Evolutionary conservation across 106 monocot species (phyloP), one percentile per base, ranked within the genome.

Genomic region (Narthecium ossifragum): DNA sequence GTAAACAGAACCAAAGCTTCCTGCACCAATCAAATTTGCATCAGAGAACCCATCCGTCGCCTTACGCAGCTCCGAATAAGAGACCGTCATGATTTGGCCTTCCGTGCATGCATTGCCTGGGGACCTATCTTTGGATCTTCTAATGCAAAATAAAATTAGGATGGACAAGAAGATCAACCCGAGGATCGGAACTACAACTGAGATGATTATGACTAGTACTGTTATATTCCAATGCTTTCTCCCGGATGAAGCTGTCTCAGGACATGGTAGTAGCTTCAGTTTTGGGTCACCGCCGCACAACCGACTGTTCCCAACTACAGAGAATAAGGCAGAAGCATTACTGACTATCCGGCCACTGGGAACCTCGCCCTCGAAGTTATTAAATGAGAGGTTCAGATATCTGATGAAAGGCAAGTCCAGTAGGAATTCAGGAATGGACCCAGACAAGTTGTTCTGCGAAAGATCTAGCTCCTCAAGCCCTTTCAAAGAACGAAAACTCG

Each of bases 341-440:
- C 22, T n/a, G 27, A 70, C 60, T 6, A 60, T 17, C 2, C 60
- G 38, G 4, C 28, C 28, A 3, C 0, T 50, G 0, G 69, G 69
- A 9, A 70, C 27, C n/a, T 34, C 14, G 4, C 69, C 69, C 18
- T 41, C 38, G 22, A 70, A 47, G 12, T 53, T 41, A 37, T 70
- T 70, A 51, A 70, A 70, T 15, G 69, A 70, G 20, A 70, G 69
- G 23, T 70, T 53, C 7, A 70, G 11, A 28, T 9, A 27, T 2
- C 61, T 0, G 8, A 70, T 27, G 12, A 11, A 20, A 6, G 5
- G 4, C 26, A 70, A n/a, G 0, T 51, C 9, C 15, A 11, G 39
- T 1, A 70, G 5, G 48, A 52, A 17, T 7, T 15, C 3, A 3
- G 69, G 69, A 11, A 70, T 29, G 34, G 6, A 0, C 9, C 69